phyloP scores from a whole-genome alignment of 257 asterid species.

The Leonotis leonurus region DNA sequence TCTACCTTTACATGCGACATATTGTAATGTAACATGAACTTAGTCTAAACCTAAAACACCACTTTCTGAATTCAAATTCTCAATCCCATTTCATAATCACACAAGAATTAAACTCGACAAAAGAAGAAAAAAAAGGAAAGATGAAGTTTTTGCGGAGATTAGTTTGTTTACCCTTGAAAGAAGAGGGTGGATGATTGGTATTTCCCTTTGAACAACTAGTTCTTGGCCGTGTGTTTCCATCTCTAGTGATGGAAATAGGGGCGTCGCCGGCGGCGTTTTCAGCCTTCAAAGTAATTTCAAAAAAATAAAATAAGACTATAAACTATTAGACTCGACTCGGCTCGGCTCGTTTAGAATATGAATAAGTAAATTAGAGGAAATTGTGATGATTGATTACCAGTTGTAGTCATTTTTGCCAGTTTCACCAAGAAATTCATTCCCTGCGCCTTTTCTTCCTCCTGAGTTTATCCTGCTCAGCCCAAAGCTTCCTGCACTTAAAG shows the following conservation, averaged over 20 bases:
- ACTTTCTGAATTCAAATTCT: neutral
- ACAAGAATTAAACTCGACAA: neutral
- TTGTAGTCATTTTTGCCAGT: conserved; percentile 62
- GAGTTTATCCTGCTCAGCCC: conserved; percentile 44
- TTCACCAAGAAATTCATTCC: conserved; percentile 32
- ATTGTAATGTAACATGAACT: neutral
- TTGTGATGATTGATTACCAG: conserved; percentile 31
- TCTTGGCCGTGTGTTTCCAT: conserved; percentile 59
- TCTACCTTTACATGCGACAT: too few species aligned
- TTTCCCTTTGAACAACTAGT: conserved; percentile 38
- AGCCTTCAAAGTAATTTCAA: conserved; percentile 33
- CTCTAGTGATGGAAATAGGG: conserved; percentile 79
- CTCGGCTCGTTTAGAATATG: too few species aligned
- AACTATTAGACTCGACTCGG: too few species aligned
- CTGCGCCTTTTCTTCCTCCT: conserved; percentile 37
- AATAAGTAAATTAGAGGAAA: too few species aligned
- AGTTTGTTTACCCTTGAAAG: conserved; percentile 61
- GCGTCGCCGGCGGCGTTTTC: conserved; percentile 86
- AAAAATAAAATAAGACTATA: too few species aligned
- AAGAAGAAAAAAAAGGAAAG: too few species aligned
- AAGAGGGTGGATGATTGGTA: conserved; percentile 60
- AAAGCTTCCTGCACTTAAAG: conserved; percentile 37
- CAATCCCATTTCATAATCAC: neutral
- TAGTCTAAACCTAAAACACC: neutral
- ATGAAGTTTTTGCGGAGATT: neutral